Evolutionary conservation across 1,284 basidiomycete species (phyloP).

Genomic region (Puccinia horiana): DNA sequence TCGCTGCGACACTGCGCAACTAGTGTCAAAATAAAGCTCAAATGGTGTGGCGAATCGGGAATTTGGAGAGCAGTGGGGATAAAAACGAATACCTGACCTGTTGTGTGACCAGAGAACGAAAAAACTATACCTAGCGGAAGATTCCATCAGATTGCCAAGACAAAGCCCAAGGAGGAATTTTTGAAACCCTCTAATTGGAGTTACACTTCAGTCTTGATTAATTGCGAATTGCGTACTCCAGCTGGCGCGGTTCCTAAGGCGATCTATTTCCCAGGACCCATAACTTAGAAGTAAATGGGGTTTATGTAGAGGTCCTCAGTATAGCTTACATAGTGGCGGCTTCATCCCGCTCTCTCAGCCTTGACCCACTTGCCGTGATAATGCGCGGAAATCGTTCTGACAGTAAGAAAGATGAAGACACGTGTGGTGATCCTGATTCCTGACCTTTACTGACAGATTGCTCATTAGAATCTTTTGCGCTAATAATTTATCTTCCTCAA

Average conservation of each 20-base stretch:
- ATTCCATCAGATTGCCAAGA: no score
- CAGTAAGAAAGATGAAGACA: background rate
- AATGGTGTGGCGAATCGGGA: background rate
- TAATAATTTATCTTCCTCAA: background rate
- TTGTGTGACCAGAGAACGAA: background rate
- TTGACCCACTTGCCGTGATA: background rate
- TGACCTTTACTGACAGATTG: background rate
- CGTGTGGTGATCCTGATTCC: background rate
- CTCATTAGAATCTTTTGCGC: no score
- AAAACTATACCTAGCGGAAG: no score
- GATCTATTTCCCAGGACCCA: no score
- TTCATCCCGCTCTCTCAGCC: background rate
- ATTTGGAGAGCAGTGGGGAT: background rate
- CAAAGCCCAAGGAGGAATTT: no score
- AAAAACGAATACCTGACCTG: background rate
- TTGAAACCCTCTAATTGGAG: no score
- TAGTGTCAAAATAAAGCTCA: background rate
- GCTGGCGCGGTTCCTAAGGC: no score
- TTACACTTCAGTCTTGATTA: no score
- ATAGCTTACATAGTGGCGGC: background rate
- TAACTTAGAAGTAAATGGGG: no score
- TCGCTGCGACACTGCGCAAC: background rate
- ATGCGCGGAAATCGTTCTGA: background rate
- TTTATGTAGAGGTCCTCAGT: background rate
- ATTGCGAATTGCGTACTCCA: no score